Evolutionary conservation across 306 rosid species (phyloP), one percentile per base, ranked within the genome.

Genomic region (Gynostemma pentaphyllum): DNA sequence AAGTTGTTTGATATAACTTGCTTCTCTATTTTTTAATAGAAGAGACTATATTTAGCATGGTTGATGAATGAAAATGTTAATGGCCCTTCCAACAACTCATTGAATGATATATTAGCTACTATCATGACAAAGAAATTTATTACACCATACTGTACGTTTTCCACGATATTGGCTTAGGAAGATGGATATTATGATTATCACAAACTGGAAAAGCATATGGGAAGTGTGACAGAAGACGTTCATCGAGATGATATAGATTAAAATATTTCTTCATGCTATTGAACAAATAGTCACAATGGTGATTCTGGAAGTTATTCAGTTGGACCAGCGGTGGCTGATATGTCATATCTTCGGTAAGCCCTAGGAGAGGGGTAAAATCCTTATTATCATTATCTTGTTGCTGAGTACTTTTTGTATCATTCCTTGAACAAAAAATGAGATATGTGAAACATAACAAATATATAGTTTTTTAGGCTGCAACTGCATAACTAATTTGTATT

Each of bases 141-240:
- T n/a, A n/a, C n/a, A n/a, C n/a, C n/a, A n/a, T n/a, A n/a, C n/a
- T n/a, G n/a, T n/a, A n/a, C n/a, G n/a, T n/a, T n/a, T n/a, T n/a
- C n/a, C 75, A 92, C 96, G 88, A 82, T 80, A 62, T 84, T 92
- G 88, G 70, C 79, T 19, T 92, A 88, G 92, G 98, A 84, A 77
- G 89, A 79, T 78, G 90, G 82, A 30, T 86, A 79, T 69, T 73
- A 23, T 72, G 83, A 78, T 55, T 69, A 62, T 69, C 64, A 69
- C 55, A 79, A 85, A 74, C 61, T 77, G 55, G 70, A 68, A 67
- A 77, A 74, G 67, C 45, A 50, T 70, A 30, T 29, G 69, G 82
- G 66, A 24, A 70, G n/a, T 67, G 46, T 51, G 24, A 27, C 69
- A 68, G 78, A 68, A 67, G 77, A 72, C 68, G 27, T 72, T 53